These are phyloP conservation scores for Russula lepida DNA, from an alignment of 768 basidiomycete genomes.

Conservation along the genomic window DNA sequence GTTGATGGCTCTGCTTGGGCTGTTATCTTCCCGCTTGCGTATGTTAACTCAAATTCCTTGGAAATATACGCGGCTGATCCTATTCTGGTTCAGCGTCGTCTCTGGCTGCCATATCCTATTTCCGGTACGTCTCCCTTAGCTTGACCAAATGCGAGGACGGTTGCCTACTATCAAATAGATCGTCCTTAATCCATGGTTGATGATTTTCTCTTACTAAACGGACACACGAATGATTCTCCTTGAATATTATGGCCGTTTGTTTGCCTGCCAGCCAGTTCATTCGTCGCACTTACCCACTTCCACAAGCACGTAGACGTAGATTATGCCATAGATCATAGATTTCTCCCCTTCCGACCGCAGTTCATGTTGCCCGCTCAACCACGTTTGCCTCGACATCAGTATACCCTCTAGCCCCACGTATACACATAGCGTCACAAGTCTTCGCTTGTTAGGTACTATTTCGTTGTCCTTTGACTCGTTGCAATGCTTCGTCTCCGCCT, in stretches of 20 bases:
- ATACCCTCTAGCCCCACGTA: neutral
- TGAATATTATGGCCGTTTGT: neutral
- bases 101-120: conserved; percentile 62
- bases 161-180: conserved; percentile 38
- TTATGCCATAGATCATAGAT: neutral
- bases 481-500: too few relatives aligned
- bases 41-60: conserved; percentile 26
- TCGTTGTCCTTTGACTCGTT: too few relatives aligned
- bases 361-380: neutral
- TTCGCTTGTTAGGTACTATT: too few relatives aligned
- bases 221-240: neutral
- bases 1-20: conserved; percentile 60
- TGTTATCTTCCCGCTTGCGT: conserved; percentile 68
- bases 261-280: neutral
- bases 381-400: neutral
- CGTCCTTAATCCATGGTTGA: conserved; percentile 81
- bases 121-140: conserved; percentile 45
- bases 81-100: conserved; percentile 37
- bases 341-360: neutral
- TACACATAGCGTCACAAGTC: neutral
- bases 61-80: neutral
- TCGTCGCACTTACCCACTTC: too few relatives aligned
- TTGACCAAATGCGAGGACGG: conserved; percentile 16
- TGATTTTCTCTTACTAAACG: conserved; percentile 62
- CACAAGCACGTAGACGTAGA: neutral